Evolutionary conservation across 352 stramenopile species (phyloP).

Genomic region (Pythium brassicae): DNA sequence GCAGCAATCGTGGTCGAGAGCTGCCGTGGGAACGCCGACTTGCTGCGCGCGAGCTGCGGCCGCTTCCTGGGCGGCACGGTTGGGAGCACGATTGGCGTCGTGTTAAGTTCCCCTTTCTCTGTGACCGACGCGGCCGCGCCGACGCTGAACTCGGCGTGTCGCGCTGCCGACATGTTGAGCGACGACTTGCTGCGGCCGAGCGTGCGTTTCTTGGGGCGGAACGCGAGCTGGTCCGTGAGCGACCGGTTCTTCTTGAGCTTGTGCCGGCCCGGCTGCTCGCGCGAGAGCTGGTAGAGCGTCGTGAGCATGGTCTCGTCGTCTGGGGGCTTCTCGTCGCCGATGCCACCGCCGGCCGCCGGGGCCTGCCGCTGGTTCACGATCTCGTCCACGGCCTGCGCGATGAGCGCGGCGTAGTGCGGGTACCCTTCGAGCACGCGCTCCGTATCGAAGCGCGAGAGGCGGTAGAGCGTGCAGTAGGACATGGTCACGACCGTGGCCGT

Average conservation of each 20-base stretch:
- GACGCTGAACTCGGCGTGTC: background rate
- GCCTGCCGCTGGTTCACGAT: constrained; percentile 18
- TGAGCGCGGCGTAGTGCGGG: constrained; percentile 26
- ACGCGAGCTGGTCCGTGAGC: background rate
- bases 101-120: background rate
- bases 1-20: background rate
- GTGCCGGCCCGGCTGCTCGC: background rate
- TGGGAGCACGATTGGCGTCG: background rate
- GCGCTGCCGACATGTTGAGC: background rate
- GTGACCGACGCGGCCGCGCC: background rate
- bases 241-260: background rate
- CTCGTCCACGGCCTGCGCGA: constrained; percentile 26
- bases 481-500: constrained; percentile 48
- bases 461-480: constrained; percentile 64
- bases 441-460: constrained; percentile 51
- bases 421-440: constrained; percentile 54
- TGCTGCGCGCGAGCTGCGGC: background rate
- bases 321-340: background rate
- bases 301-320: background rate
- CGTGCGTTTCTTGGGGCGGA: background rate
- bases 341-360: too few species aligned
- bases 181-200: background rate
- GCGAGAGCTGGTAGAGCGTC: background rate
- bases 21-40: background rate
- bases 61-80: background rate